These are phyloP conservation scores for Pseudogymnoascus sp. DNA, from an alignment of 2,329 filamentous ascomycete genomes.

Conservation along the genomic window DNA sequence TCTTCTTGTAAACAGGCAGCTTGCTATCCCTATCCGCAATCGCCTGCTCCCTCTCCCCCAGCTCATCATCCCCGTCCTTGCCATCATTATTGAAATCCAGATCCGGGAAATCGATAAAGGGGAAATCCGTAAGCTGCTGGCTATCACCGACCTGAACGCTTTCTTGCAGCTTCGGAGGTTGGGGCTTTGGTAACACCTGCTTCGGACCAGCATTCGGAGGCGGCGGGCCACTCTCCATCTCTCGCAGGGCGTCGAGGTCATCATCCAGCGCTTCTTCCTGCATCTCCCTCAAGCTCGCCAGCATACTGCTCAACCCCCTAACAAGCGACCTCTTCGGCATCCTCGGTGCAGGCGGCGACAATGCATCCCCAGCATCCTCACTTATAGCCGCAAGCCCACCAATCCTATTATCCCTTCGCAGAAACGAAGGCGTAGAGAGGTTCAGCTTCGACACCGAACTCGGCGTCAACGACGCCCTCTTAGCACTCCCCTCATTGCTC, in stretches of 20 bases:
- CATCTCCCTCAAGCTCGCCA: conserved; percentile 59
- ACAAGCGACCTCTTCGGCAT: conserved; percentile 54
- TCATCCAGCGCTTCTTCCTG: conserved; percentile 65
- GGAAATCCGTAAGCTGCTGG: conserved; percentile 42
- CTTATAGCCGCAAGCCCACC: conserved; percentile 42
- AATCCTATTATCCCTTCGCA: conserved; percentile 42
- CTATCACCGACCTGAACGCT: conserved; percentile 37
- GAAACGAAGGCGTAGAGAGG: conserved; percentile 64
- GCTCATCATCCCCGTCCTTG: conserved; percentile 44
- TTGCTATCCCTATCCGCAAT: conserved; percentile 46
- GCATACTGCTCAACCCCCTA: conserved; percentile 64
- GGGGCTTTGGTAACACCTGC: conserved; percentile 8
- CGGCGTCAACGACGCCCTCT: conserved; percentile 31
- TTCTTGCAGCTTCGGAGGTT: conserved; percentile 21
- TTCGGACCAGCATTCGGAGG: conserved; percentile 19
- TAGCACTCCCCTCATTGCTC: conserved; percentile 25
- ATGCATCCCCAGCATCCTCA: conserved; percentile 46
- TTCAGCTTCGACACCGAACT: conserved; percentile 45
- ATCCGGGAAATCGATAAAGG: conserved; percentile 45
- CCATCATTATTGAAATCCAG: not conserved
- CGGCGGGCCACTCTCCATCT: conserved; percentile 44
- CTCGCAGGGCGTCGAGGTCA: conserved; percentile 64
- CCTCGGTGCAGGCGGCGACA: conserved; percentile 37
- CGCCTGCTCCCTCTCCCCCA: conserved; percentile 32
- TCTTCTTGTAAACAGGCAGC: conserved; percentile 66